Percentiles rank a stretch among this genome's conserved stretches.
phyloP scores from a whole-genome alignment of 2,329 filamentous ascomycete species.

The Ceratocystiopsis brevicomis region DNA sequence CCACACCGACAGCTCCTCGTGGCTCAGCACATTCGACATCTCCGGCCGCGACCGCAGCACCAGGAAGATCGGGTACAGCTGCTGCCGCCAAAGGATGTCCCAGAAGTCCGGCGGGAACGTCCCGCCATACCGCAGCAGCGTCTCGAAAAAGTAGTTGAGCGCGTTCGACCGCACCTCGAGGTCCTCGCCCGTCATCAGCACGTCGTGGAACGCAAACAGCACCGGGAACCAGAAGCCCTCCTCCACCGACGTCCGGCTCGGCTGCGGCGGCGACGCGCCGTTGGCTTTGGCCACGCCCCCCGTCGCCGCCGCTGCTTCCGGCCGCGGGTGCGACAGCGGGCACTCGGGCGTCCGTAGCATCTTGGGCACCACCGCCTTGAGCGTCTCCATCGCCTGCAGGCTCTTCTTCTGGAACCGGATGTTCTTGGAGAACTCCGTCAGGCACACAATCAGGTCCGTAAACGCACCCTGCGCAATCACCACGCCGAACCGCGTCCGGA shows the following conservation, averaged over 20 bases:
- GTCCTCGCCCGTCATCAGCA: conserved; percentile 97
- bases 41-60: conserved; percentile 91
- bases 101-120: conserved; percentile 90
- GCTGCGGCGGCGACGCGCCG: conserved; percentile 13
- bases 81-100: conserved; percentile 94
- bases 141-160: conserved; percentile 91
- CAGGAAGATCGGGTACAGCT: conserved; percentile 96
- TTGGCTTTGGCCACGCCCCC: neutral
- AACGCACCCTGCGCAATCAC: conserved; percentile 95
- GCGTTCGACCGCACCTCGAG: conserved; percentile 84
- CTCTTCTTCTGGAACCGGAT: conserved; percentile 98
- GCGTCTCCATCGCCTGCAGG: conserved; percentile 78
- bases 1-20: conserved; percentile 96
- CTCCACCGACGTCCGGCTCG: conserved; percentile 70
- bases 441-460: conserved; percentile 83
- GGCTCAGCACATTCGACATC: conserved; percentile 85
- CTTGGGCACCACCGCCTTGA: conserved; percentile 82
- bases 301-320: conserved; percentile 10
- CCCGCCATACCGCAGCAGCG: conserved; percentile 72
- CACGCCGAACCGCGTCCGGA: conserved; percentile 85
- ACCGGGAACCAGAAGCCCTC: conserved; percentile 99
- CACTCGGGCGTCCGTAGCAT: conserved; percentile 96
- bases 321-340: conserved; percentile 50
- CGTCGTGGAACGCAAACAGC: conserved; percentile 94
- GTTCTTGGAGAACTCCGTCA: conserved; percentile 98